Percentiles rank a stretch among this genome's conserved stretches.
Evolutionary conservation across 306 rosid species (phyloP).

Genomic region (Bauhinia variegata): DNA sequence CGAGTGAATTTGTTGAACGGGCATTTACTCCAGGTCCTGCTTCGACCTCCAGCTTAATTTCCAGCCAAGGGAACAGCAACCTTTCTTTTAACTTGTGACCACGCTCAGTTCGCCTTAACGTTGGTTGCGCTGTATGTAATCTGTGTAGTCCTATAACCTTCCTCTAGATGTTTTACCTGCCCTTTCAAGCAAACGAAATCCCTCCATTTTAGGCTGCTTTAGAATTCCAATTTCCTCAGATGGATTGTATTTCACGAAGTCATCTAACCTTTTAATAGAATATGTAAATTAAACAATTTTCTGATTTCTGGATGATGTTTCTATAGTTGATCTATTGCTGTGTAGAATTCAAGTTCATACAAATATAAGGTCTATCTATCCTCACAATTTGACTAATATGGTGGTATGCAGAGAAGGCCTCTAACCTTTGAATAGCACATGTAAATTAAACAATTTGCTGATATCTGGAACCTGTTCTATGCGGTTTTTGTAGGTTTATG

Average conservation of each 20-base stretch:
- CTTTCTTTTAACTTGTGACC: constrained; percentile 44
- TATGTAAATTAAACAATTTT: background rate
- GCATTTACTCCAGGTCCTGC: constrained; percentile 34
- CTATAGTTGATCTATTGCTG: too few relatives aligned
- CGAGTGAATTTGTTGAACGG: constrained; percentile 44
- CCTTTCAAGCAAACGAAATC: constrained; percentile 3
- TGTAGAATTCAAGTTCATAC: too few relatives aligned
- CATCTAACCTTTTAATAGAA: too few relatives aligned
- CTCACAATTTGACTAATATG: too few relatives aligned
- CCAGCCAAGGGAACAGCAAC: constrained; percentile 47
- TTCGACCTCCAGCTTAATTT: constrained; percentile 29
- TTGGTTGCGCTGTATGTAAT: constrained; percentile 69
- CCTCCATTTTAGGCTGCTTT: background rate
- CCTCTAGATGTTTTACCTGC: background rate
- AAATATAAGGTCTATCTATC: too few relatives aligned
- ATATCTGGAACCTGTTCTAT: too few relatives aligned
- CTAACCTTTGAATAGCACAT: too few relatives aligned
- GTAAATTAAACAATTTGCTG: too few relatives aligned
- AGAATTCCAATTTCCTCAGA: constrained; percentile 19
- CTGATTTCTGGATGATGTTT: background rate
- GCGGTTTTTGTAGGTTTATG: too few relatives aligned
- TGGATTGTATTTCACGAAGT: background rate
- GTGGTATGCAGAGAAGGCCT: too few relatives aligned
- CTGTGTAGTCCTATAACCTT: constrained; percentile 7
- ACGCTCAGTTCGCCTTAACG: constrained; percentile 40